A percentile compares a stretch with the other conserved stretches of the same genome.
Conservation (phyloP, 345 rosid genomes). For the Sonneratia caseolaris region DNA sequence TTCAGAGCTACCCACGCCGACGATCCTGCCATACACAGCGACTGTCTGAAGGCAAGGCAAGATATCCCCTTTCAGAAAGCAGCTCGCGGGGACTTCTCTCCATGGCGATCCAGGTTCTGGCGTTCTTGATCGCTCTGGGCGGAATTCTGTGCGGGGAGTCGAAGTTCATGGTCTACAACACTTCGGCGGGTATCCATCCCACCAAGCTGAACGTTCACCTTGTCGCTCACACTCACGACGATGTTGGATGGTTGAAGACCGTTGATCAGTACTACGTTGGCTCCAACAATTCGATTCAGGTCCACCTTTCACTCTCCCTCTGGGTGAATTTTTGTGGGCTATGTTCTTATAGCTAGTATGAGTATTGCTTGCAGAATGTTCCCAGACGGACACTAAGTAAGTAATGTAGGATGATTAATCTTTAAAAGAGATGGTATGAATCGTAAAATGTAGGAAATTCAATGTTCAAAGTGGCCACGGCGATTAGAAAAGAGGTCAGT, state of each 20-base stretch:
- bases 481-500: no score
- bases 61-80: background rate
- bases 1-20: background rate
- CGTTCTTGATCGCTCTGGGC: conserved; percentile 16
- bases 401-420: no score
- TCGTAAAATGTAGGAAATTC: background rate
- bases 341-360: background rate
- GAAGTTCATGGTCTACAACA: conserved; percentile 69
- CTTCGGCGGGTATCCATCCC: conserved; percentile 63
- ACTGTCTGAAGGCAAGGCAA: no score
- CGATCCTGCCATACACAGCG: background rate
- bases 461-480: background rate
- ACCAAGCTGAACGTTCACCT: conserved; percentile 88
- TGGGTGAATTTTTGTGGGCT: background rate
- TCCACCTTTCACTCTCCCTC: conserved; percentile 7
- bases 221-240: conserved; percentile 92
- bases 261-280: conserved; percentile 98
- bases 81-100: background rate
- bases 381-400: no score
- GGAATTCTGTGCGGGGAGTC: conserved; percentile 41
- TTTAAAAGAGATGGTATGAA: background rate
- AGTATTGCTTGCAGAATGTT: no score
- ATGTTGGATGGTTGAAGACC: conserved; percentile 97
- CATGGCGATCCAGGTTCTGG: conserved; percentile 11
- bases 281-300: conserved; percentile 97